Percentiles rank a stretch among this genome's conserved stretches.
phyloP scores from a whole-genome alignment of 75 land plant species.

The Sequoiadendron giganteum region DNA sequence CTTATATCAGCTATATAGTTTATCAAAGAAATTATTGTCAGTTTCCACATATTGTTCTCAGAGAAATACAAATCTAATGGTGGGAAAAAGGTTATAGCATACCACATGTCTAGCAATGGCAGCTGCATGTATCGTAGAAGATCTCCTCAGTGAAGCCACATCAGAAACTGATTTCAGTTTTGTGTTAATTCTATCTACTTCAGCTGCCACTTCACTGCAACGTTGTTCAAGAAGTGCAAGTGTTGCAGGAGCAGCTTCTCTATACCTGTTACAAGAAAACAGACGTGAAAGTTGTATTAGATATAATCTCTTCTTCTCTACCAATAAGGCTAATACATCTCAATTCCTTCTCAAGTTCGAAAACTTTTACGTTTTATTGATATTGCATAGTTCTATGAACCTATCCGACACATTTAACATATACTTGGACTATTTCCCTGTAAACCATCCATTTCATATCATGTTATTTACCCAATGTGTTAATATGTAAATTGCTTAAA shows the following conservation, averaged over 20 bases:
- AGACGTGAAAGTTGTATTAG: not conserved
- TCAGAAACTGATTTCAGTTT: slow-evolving; percentile 80
- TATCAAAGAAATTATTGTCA: not conserved
- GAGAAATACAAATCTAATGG: not conserved
- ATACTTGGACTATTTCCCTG: not conserved
- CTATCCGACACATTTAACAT: not conserved
- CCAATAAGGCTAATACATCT: not conserved
- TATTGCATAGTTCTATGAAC: not conserved
- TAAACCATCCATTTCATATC: not conserved
- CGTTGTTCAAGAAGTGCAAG: slow-evolving; percentile 85
- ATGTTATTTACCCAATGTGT: not conserved
- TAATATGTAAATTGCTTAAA: not conserved
- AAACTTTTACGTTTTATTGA: not conserved
- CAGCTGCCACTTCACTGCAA: slow-evolving; percentile 68
- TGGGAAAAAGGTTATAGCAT: slow-evolving; percentile 10
- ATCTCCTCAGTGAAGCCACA: slow-evolving; percentile 62
- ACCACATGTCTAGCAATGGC: slow-evolving; percentile 83
- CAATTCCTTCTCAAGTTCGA: not conserved
- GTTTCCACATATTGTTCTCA: not conserved
- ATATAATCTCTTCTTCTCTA: not conserved
- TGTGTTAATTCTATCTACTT: slow-evolving; percentile 52
- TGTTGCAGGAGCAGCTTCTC: slow-evolving; percentile 94
- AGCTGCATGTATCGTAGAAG: slow-evolving; percentile 79
- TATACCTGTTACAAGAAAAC: slow-evolving; percentile 43
- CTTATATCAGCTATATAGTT: not conserved